Base-by-base conservation (phyloP, 805 yeast species). In the Pichia membranifaciens region DNA sequence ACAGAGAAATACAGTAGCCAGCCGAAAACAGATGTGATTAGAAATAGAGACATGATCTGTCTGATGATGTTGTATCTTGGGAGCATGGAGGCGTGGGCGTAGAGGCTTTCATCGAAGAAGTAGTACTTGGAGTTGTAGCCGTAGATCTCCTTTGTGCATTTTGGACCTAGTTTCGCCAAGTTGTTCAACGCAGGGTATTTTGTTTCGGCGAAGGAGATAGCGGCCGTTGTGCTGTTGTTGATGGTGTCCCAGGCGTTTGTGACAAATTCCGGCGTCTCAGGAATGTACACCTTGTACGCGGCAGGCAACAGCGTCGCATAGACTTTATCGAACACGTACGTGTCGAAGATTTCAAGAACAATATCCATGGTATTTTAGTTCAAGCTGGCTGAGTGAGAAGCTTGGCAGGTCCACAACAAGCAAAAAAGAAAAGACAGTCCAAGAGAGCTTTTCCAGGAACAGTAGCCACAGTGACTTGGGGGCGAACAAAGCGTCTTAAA, bases 1-100 rank as follows among this genome's bases (percentile, higher is more conserved):
- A 81, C 83, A 17, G 69, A 55, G 38, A 89, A 70, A 66, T 93
- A 93, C 39, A 91, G 67, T n/a, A 81, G 34, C 86, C 91, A 82
- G 38, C 98, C 99, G 58, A 91, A 90, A 5, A 91, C 48, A 29
- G 88, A 77, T 55, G 89, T 84, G 39, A 90, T 65, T 10, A 81
- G 48, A 55, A 82, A 81, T 42, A 91, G 69, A 16, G 93, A 74
- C 12, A 87, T 35, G 16, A 72, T 53, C 67, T 89, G 93, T 66
- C 99, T 81, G 20, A 87, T 39, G 1, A 83, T 36, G 63, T 84
- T 87, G 52, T 83, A 74, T 65, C 99, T 80, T 38, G 82, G 73
- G 35, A 93, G 69, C 23, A 84, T 54, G 1, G 96, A 87, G n/a
- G 74, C 75, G 55, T 78, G 67, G 4, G 89, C 78, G 58, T 70